Base-by-base conservation (phyloP, 2,329 filamentous ascomycete genomes). In the Arthrocladium fulminans region DNA sequence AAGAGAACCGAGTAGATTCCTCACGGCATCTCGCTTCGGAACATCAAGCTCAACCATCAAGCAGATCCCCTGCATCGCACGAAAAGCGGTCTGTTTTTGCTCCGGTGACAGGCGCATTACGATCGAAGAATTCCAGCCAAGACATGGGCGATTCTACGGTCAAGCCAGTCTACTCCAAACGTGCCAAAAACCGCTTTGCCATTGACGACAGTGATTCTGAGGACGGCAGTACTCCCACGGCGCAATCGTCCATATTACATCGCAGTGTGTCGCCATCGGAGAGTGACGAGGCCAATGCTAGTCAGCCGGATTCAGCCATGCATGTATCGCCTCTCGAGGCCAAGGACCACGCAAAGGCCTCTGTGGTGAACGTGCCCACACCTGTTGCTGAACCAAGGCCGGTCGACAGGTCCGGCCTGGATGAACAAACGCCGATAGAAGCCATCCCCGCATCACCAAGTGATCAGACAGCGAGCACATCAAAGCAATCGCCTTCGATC, bases 251-350 rank as follows among this genome's bases (percentile, higher is more conserved):
- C 4, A 27, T 38, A 13, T 40, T 41, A 27, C 55, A 47, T 10
- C 42, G 41, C 15, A 54, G 48, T 15, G 44, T 55, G 13, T 55
- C 55, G 12, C 52, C 54, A 12, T 2, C 51, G 2, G 29, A 47
- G 10, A 53, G 52, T 15, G 35, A 32, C 17, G 48, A 57, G 15
- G 59, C 60, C n/a, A 55, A 57, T 40, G 73, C 77, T 42, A 71
- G 76, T 35, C 63, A 80, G 32, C 80, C 80, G 5, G 83, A 86
- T 62, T 88, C 84, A 2, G 84, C 83, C 2, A 74, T 83, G 2
- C 72, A 82, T 51, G 73, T 84, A 2, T 83, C 82, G 15, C 79
- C 79, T 1, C 63, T 76, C 24, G 73, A 73, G 49, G 59, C 60
- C 63, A 23, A 19, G 12, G 29, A 30, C 19, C 32, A 35, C 6